Evolutionary conservation across 2,329 filamentous ascomycete species (phyloP), one percentile per base, ranked within the genome.

Genomic region (Cladophialophora carrionii): DNA sequence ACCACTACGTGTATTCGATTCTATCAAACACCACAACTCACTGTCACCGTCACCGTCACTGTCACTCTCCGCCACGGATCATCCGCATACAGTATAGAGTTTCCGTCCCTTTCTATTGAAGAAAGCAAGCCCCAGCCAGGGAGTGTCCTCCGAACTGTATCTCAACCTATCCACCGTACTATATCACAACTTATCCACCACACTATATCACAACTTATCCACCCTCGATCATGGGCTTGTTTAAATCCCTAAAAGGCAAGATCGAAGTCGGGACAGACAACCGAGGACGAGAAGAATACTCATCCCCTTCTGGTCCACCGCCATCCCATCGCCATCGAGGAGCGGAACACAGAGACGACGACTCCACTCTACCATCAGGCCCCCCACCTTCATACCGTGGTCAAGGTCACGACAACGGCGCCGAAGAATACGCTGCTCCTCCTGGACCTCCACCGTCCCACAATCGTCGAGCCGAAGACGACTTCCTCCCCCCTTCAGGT

Each of bases 371-470:
- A 57, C 68, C 14, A 29, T 3, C 26, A 29, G 72, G 71, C 17
- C 71, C 68, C 61, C 76, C 73, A 12, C 75, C 75, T 26, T 74
- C 75, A 53, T 75, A 72, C 64, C 48, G 41, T 20, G 24, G 54
- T 10, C 49, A 56, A 20, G 26, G 26, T 29, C 26, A 29, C 26
- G 4, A 55, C 32, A 54, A 41, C 26, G 31, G n/a, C 34, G 37
- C 48, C 46, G 64, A 53, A 64, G 71, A 51, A 29, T 64, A 61
- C 52, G 26, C 31, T 9, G 59, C 64, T 41, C 68, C 68, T 53
- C 57, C 60, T 7, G 57, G 64, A 22, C 63, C 68, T 10, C 66
- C 63, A 17, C 48, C 48, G 48, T n/a, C 46, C 20, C 31, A 31
- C 61, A 17, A 55, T 26, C 26, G 26, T 10, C 26, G 17, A 26